Conservation (phyloP, 2,329 filamentous ascomycete genomes). For the Torrubiella hemipterigena region DNA sequence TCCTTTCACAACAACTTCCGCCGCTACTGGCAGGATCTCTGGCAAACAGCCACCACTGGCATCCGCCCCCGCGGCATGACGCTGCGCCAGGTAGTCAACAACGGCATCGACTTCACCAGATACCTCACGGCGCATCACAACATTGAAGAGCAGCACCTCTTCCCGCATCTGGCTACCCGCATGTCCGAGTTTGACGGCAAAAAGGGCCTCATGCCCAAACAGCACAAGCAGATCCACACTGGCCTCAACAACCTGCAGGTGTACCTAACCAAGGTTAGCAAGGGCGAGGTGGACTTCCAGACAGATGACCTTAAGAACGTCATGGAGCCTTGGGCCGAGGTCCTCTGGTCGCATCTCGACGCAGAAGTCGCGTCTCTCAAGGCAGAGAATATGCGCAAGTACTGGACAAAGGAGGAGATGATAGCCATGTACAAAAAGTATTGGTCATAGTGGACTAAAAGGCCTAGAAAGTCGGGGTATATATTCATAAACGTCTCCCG, state of each 20-base stretch:
- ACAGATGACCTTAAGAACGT: slow-evolving; percentile 50
- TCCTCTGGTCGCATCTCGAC: slow-evolving; percentile 74
- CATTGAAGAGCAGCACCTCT: slow-evolving; percentile 75
- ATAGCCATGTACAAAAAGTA: slow-evolving; percentile 50
- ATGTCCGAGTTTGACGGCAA: slow-evolving; percentile 62
- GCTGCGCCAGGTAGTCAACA: slow-evolving; percentile 54
- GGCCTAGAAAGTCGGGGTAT: background rate
- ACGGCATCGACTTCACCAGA: slow-evolving; percentile 56
- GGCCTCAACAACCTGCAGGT: slow-evolving; percentile 57
- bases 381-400: slow-evolving; percentile 79
- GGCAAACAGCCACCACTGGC: slow-evolving; percentile 47
- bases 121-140: slow-evolving; percentile 66
- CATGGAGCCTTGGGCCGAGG: slow-evolving; percentile 67
- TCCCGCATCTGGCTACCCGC: slow-evolving; percentile 61
- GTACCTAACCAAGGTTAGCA: slow-evolving; percentile 51
- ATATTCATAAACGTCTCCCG: background rate
- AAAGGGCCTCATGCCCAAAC: slow-evolving; percentile 51
- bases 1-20: slow-evolving; percentile 65
- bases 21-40: slow-evolving; percentile 58
- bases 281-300: slow-evolving; percentile 49
- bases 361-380: slow-evolving; percentile 69
- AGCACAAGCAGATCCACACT: slow-evolving; percentile 69
- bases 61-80: slow-evolving; percentile 53
- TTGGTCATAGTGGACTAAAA: slow-evolving; percentile 41
- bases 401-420: slow-evolving; percentile 71